phyloP scores from a whole-genome alignment of 768 basidiomycete genomes.

The Mycena latifolia region DNA sequence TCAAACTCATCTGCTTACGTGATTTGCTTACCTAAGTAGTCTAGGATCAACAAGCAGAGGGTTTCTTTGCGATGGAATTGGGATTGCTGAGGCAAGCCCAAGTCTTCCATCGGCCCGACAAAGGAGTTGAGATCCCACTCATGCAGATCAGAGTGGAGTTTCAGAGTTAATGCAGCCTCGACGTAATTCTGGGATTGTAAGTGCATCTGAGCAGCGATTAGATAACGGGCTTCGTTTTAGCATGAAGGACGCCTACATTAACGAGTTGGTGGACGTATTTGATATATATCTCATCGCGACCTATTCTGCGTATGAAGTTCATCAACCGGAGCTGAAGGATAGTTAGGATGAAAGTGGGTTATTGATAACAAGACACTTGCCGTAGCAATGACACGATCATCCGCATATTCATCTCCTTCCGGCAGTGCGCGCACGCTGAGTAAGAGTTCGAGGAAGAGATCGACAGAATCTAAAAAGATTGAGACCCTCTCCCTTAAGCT shows the following conservation, averaged over 20 bases:
- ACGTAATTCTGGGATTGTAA: conserved; percentile 91
- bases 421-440: conserved; percentile 90
- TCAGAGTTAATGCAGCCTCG: conserved; percentile 93
- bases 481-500: conserved; percentile 82
- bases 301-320: conserved; percentile 94
- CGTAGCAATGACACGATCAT: conserved; percentile 94
- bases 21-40: conserved; percentile 80
- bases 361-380: conserved; percentile 50
- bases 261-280: conserved; percentile 97
- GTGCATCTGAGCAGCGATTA: conserved; percentile 72
- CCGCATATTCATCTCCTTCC: conserved; percentile 93
- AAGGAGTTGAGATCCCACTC: conserved; percentile 89
- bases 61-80: conserved; percentile 97
- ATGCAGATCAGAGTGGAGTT: conserved; percentile 93
- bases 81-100: conserved; percentile 91
- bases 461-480: conserved; percentile 88
- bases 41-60: conserved; percentile 90
- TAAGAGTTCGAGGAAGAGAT: conserved; percentile 92
- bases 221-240: conserved; percentile 16
- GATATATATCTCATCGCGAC: conserved; percentile 93
- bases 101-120: conserved; percentile 89
- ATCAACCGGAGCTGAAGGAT: conserved; percentile 79
- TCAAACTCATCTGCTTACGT: not conserved
- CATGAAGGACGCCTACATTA: conserved; percentile 66
- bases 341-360: conserved; percentile 18